Evolutionary conservation across 2,329 filamentous ascomycete genomes (phyloP).

Genomic region (Aspergillus novofumigatus): DNA sequence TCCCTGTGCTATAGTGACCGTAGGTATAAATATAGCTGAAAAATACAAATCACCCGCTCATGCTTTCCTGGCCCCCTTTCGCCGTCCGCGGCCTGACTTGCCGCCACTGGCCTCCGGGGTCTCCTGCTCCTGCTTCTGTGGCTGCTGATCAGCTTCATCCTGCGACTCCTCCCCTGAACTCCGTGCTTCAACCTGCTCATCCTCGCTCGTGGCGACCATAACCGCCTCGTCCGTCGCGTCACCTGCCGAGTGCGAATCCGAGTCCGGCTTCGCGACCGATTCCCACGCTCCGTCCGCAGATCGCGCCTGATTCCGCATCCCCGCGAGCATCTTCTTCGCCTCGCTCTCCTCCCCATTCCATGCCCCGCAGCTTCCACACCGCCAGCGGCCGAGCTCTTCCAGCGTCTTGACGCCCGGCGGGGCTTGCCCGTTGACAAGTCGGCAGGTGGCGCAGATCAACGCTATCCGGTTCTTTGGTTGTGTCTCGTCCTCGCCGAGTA

Average conservation of each 20-base stretch:
- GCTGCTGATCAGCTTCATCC: slow-evolving; percentile 10
- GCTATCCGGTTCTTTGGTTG: slow-evolving; percentile 85
- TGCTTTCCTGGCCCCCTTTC: slow-evolving; percentile 20
- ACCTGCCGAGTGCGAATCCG: slow-evolving; percentile 14
- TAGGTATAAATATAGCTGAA: background rate
- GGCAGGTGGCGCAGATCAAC: slow-evolving; percentile 76
- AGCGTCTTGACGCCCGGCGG: slow-evolving; percentile 76
- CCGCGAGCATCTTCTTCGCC: slow-evolving; percentile 65
- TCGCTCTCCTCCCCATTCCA: slow-evolving; percentile 81
- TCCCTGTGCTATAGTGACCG: background rate
- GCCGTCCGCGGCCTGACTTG: slow-evolving; percentile 23
- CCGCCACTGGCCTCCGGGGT: slow-evolving; percentile 11
- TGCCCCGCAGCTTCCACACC: slow-evolving; percentile 77
- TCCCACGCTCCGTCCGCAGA: slow-evolving; percentile 19
- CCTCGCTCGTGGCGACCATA: slow-evolving; percentile 23
- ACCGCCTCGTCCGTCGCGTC: slow-evolving; percentile 25
- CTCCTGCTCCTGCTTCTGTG: slow-evolving; percentile 10
- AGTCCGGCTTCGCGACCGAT: slow-evolving; percentile 18
- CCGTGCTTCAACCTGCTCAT: slow-evolving; percentile 22
- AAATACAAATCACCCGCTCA: slow-evolving; percentile 10
- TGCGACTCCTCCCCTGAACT: slow-evolving; percentile 18
- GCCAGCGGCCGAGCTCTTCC: slow-evolving; percentile 80
- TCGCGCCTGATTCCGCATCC: slow-evolving; percentile 45
- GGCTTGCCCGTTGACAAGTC: slow-evolving; percentile 91
- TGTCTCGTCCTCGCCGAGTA: slow-evolving; percentile 93